Conservation (phyloP, 2,329 filamentous ascomycete species). For the Neurospora sp. region DNA sequence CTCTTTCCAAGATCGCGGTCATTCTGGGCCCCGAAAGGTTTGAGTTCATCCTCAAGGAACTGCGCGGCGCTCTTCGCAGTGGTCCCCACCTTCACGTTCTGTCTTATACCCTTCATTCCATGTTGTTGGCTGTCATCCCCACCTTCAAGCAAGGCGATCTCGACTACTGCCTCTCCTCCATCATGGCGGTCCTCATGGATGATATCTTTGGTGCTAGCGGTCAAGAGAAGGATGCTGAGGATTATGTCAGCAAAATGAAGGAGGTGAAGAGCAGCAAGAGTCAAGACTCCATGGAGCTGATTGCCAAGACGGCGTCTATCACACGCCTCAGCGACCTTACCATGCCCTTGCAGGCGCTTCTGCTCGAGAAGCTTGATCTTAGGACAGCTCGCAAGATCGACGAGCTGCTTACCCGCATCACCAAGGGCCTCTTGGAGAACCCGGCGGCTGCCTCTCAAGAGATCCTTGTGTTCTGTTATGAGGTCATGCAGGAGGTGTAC, state of each 20-base stretch:
- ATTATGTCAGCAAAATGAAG: conserved; percentile 91
- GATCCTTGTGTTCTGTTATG: conserved; percentile 88
- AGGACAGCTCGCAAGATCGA: conserved; percentile 85
- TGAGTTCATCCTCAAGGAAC: conserved; percentile 85
- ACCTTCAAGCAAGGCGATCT: conserved; percentile 71
- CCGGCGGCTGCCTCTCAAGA: conserved; percentile 67
- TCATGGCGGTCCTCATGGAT: conserved; percentile 86
- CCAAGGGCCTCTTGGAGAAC: conserved; percentile 75
- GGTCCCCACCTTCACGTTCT: conserved; percentile 93
- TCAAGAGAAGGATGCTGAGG: conserved; percentile 94
- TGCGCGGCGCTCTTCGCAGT: conserved; percentile 69
- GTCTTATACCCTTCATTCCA: conserved; percentile 88
- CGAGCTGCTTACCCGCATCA: conserved; percentile 73
- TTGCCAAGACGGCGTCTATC: conserved; percentile 75
- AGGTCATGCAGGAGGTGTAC: conserved; percentile 83
- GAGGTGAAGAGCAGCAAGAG: conserved; percentile 98
- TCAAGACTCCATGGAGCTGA: conserved; percentile 90
- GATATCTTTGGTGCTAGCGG: conserved; percentile 90
- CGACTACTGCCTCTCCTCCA: conserved; percentile 72
- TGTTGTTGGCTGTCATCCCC: conserved; percentile 66
- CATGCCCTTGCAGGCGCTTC: conserved; percentile 63
- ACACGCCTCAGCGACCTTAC: conserved; percentile 64
- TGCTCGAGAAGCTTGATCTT: conserved; percentile 75
- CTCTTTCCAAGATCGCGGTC: conserved; percentile 71
- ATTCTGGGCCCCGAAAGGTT: conserved; percentile 76